Evolutionary conservation across 345 rosid genomes (phyloP), one percentile per base, ranked within the genome.

Genomic region (Syzygium oleosum): DNA sequence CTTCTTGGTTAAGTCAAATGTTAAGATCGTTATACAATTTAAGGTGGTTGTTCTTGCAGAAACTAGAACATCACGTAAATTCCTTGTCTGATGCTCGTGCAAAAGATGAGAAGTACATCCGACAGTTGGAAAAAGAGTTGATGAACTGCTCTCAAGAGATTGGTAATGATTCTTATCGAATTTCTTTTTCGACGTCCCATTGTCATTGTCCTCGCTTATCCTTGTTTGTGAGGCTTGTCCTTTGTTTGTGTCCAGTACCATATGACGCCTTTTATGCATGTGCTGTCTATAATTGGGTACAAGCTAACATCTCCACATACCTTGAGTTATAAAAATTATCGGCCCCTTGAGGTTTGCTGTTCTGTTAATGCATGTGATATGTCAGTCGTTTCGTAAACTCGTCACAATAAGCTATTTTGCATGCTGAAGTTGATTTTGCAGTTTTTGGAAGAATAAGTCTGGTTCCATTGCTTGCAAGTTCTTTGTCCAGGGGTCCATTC

Each of bases 91-190:
- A 93, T 85, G 93, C 95, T 92, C 94, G 85, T 88, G 77, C 53
- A 56, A 92, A 95, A 90, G 99, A 95, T 89, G 87, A 90, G 23
- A 90, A 90, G 56, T 94, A 90, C 85, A 94, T 94, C 88, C 92
- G 53, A 85, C 91, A 87, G 77, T 89, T 97, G 94, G 98, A 95
- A 92, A 93, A 89, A 85, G 99, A 97, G 91, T 90, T 96, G 61
- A 88, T 90, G 90, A 95, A 95, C 89, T 95, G 96, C 87, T 92
- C 91, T 90, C 96, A 95, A 91, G 98, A 97, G 92, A 97, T 97
- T 89, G 98, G 99, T 97, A 89, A 52, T 85, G 51, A 41, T 59
- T 65, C 85, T 88, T 87, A 68, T 41, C n/a, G 14, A 29, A 22
- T 41, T 53, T 84, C 21, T 84, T 46, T 52, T 84, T 84, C 27